Conservation (phyloP, 768 basidiomycete species). For the Phanerochaete sordida region DNA sequence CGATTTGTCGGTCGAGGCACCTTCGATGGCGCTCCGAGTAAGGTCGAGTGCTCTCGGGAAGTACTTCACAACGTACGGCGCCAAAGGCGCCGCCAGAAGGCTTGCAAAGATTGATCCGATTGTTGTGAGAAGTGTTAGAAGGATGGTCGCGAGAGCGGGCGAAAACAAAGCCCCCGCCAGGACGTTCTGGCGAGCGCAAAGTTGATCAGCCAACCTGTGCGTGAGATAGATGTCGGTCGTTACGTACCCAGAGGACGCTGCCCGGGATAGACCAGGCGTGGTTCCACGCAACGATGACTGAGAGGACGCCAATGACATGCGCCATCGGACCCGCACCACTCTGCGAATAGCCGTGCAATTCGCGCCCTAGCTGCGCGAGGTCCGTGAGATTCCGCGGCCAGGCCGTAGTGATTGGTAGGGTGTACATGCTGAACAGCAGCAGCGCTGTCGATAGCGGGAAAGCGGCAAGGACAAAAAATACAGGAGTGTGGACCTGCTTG, state of each 20-base stretch:
- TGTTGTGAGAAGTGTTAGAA: conserved; percentile 83
- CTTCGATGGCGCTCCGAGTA: conserved; percentile 78
- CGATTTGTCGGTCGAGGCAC: conserved; percentile 44
- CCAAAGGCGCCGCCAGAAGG: conserved; percentile 75
- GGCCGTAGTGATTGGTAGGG: conserved; percentile 67
- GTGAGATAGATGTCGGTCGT: background rate
- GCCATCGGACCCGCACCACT: conserved; percentile 58
- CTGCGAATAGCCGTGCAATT: conserved; percentile 76
- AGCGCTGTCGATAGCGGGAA: conserved; percentile 65
- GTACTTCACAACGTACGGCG: conserved; percentile 74
- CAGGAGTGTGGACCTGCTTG: conserved; percentile 49
- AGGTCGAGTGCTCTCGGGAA: conserved; percentile 85
- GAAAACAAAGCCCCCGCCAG: conserved; percentile 85
- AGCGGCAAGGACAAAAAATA: conserved; percentile 66
- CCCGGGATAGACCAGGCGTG: conserved; percentile 98
- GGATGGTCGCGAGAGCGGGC: conserved; percentile 73
- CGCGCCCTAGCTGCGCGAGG: conserved; percentile 68
- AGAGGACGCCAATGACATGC: conserved; percentile 82
- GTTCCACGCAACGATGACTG: conserved; percentile 87
- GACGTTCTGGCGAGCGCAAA: conserved; percentile 62
- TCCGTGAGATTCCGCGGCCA: conserved; percentile 79
- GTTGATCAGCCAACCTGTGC: background rate
- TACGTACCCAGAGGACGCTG: conserved; percentile 82
- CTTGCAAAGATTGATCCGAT: conserved; percentile 83
- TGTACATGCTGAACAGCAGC: conserved; percentile 41